A percentile compares a stretch with the other conserved stretches of the same genome.
These are phyloP conservation scores for Brassica carinata DNA, from an alignment of 345 rosid genomes.

Conservation along the genomic window DNA sequence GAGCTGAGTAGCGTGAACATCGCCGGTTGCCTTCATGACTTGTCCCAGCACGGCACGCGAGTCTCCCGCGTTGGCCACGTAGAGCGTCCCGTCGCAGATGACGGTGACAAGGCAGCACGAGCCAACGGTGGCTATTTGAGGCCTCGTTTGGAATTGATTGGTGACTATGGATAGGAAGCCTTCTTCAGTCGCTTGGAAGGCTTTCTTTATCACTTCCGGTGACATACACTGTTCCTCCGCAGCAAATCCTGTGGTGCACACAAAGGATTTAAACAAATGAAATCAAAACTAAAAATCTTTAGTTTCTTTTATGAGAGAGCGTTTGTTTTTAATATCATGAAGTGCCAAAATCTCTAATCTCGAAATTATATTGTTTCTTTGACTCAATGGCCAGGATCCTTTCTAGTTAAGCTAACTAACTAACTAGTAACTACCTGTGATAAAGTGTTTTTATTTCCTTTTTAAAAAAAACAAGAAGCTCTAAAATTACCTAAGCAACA, in stretches of 20 bases:
- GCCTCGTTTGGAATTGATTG: constrained; percentile 64
- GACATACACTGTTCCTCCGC: constrained; percentile 77
- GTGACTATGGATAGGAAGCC: constrained; percentile 75
- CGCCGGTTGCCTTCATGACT: constrained; percentile 71
- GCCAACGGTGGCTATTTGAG: constrained; percentile 89
- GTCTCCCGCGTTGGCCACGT: constrained; percentile 80
- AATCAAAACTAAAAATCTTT: not conserved
- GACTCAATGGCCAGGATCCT: too few species aligned
- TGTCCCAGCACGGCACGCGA: constrained; percentile 84
- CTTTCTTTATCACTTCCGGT: constrained; percentile 68
- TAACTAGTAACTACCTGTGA: too few species aligned
- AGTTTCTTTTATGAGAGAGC: not conserved
- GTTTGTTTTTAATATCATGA: too few species aligned
- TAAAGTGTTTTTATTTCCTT: not conserved
- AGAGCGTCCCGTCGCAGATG: constrained; percentile 70
- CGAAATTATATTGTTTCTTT: too few species aligned
- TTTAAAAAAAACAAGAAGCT: not conserved
- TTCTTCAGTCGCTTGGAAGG: constrained; percentile 90
- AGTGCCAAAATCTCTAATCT: too few species aligned
- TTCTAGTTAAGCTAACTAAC: too few species aligned
- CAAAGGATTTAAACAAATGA: not conserved
- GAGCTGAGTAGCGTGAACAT: constrained; percentile 71
- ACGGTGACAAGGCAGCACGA: constrained; percentile 85
- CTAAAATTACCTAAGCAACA: not conserved
- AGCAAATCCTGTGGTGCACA: constrained; percentile 57